A percentile compares a stretch with the other conserved stretches of the same genome.
phyloP scores from a whole-genome alignment of 129 eudicot species.

The Centrapalus pauciflorus region DNA sequence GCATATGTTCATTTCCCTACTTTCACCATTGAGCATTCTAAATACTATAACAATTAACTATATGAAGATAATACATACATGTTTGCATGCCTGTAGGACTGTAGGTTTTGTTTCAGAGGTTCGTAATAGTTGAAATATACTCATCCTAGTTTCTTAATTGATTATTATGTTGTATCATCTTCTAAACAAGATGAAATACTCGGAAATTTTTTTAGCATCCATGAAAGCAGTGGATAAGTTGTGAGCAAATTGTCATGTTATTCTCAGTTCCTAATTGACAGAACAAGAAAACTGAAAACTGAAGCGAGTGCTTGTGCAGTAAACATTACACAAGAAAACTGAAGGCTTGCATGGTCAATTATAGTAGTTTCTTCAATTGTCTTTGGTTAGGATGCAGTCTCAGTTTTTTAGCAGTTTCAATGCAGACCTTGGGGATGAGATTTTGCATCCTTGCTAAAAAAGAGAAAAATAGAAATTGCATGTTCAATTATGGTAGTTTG shows the following conservation, averaged over 20 bases:
- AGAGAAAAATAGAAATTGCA: background rate
- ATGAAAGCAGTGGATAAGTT: background rate
- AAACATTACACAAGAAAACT: too few species aligned
- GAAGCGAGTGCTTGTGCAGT: too few species aligned
- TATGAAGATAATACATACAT: background rate
- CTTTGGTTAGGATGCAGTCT: background rate
- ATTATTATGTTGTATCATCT: background rate
- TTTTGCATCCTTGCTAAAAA: too few species aligned
- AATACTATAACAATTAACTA: background rate
- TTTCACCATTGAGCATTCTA: background rate
- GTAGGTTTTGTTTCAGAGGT: background rate
- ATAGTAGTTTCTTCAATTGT: background rate
- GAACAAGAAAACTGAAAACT: background rate
- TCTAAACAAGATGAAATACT: background rate
- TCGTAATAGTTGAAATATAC: background rate
- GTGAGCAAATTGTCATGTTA: background rate
- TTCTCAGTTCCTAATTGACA: background rate
- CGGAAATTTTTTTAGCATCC: background rate
- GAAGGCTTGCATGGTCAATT: background rate
- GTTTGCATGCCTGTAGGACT: background rate
- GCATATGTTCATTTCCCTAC: background rate
- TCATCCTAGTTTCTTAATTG: background rate
- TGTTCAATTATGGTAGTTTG: background rate
- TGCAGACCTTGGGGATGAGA: background rate
- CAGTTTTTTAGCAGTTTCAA: background rate